A percentile compares a stretch with the other conserved stretches of the same genome.
Conservation (phyloP, 306 rosid genomes). For the Trifolium subterraneum region DNA sequence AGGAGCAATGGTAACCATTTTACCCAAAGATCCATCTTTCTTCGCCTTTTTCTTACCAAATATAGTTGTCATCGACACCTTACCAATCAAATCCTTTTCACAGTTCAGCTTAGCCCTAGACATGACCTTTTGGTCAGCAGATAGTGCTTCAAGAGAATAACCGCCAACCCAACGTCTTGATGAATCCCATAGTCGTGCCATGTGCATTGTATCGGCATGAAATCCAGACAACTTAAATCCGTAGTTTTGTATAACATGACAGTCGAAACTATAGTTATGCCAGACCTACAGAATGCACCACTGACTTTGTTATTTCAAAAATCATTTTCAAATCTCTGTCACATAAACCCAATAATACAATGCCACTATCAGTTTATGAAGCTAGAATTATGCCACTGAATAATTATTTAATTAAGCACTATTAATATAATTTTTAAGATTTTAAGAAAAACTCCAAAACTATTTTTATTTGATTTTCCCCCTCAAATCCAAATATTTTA, state of each 20-base stretch:
- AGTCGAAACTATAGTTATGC: constrained; percentile 99
- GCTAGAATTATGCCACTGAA: background rate
- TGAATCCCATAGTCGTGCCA: constrained; percentile 99
- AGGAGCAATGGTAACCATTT: constrained; percentile 67
- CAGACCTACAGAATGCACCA: constrained; percentile 70
- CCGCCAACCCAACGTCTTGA: constrained; percentile 87
- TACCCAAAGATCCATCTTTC: constrained; percentile 55
- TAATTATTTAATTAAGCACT: background rate
- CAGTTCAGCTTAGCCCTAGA: constrained; percentile 51
- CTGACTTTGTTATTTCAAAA: constrained; percentile 44
- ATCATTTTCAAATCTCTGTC: constrained; percentile 32
- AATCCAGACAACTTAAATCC: constrained; percentile 90
- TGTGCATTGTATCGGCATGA: constrained; percentile 99
- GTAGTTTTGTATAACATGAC: constrained; percentile 89
- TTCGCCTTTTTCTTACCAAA: constrained; percentile 52
- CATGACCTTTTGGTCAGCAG: constrained; percentile 71
- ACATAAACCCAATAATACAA: background rate
- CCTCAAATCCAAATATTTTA: background rate
- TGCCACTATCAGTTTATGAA: constrained; percentile 16
- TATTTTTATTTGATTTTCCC: background rate
- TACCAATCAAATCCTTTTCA: constrained; percentile 58
- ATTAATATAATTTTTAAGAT: background rate
- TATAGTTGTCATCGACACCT: constrained; percentile 53
- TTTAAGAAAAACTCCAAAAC: background rate
- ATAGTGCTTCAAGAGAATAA: constrained; percentile 95